A percentile compares a stretch with the other conserved stretches of the same genome.
These are phyloP conservation scores for Phycomyces nitens DNA, from an alignment of 192 early-diverging fungal genomes.

Conservation along the genomic window DNA sequence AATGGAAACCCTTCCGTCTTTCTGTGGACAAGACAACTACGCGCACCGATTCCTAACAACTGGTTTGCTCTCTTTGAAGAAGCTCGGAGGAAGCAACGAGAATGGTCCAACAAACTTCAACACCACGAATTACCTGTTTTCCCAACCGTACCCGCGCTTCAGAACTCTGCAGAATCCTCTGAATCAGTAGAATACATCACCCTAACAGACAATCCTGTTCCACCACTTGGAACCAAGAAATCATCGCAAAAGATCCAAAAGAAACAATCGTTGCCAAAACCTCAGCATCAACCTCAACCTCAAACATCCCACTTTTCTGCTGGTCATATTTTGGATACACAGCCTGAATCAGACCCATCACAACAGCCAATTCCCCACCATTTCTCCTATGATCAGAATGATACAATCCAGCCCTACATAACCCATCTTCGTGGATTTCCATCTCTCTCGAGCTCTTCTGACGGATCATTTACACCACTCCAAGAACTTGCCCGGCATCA, in stretches of 20 bases:
- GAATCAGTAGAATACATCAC: not conserved
- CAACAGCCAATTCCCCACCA: no score
- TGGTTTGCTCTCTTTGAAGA: slow-evolving; percentile 40
- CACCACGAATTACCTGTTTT: not conserved
- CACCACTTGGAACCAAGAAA: not conserved
- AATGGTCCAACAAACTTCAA: slow-evolving; percentile 11
- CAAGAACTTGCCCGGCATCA: no score
- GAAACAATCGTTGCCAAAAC: not conserved
- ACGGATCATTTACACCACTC: no score
- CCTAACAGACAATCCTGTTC: not conserved
- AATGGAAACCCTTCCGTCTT: slow-evolving; percentile 33
- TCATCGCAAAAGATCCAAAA: not conserved
- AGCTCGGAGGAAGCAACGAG: slow-evolving; percentile 31
- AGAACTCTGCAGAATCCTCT: not conserved
- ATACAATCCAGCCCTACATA: no score
- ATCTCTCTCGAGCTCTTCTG: no score
- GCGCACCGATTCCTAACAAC: slow-evolving; percentile 27
- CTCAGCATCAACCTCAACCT: no score
- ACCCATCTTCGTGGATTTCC: no score
- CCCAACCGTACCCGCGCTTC: not conserved
- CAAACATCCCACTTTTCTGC: no score
- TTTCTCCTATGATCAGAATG: no score
- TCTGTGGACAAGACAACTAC: slow-evolving; percentile 28
- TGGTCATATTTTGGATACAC: no score
- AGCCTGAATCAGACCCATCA: no score